Evolutionary conservation across 495 filamentous ascomycete species (phyloP), one percentile per base, ranked within the genome.

Genomic region (Haplographium delicatum): DNA sequence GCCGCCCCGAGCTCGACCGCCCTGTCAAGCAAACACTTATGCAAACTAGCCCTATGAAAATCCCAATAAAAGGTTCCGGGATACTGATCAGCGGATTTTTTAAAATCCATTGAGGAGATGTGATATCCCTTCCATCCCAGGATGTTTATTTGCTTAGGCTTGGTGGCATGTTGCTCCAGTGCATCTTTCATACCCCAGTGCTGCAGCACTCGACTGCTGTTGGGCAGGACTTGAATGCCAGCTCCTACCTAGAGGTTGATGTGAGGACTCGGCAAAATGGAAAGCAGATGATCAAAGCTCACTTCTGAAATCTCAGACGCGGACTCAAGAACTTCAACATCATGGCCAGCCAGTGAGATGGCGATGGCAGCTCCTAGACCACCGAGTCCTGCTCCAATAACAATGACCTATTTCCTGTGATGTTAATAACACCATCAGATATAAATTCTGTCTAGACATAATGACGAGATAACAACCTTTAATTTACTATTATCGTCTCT

Each of bases 361-460:
- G 78, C 69, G 54, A 88, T 84, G 4, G 84, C 83, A 0, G 82
- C 74, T 13, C 74, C 76, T 16, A 89, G 71, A 4, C 85, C 85
- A 31, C 76, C 76, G n/a, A 89, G 73, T 15, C 84, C 84, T 6
- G 81, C 84, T 15, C 84, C 84, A 18, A 85, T 68, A 2, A 88
- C 73, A 16, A 82, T 71, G 23, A 77, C 62, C 63, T 78, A 22
- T 46, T 6, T 43, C 16, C 19, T 5, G 19, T 27, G 16, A 33
- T n/a, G n/a, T n/a, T n/a, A n/a, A n/a, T n/a, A n/a, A n/a, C n/a
- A n/a, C n/a, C n/a, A n/a, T n/a, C n/a, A n/a, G n/a, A n/a, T n/a
- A n/a, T n/a, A n/a, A n/a, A n/a, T n/a, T n/a, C n/a, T n/a, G n/a
- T n/a, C n/a, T n/a, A n/a, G n/a, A n/a, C n/a, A n/a, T n/a, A n/a